phyloP scores from a whole-genome alignment of 2,329 filamentous ascomycete species.

The Penicillium sumatraense region DNA sequence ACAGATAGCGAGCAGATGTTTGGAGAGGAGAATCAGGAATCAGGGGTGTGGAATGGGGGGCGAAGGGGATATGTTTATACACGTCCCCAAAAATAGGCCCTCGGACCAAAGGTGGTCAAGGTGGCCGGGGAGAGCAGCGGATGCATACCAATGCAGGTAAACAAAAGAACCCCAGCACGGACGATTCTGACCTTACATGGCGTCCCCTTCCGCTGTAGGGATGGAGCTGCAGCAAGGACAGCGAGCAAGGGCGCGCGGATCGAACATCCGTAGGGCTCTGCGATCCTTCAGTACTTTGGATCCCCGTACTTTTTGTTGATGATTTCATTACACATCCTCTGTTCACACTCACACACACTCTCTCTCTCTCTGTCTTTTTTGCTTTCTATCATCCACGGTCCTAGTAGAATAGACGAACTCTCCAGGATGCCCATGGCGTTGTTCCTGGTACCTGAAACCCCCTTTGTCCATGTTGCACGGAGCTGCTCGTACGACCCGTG shows the following conservation, averaged over 20 bases:
- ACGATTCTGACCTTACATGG: constrained; percentile 45
- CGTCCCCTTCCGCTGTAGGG: constrained; percentile 37
- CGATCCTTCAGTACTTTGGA: constrained; percentile 2
- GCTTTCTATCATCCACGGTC: not conserved
- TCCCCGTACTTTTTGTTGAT: not conserved
- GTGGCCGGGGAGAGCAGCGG: constrained; percentile 32
- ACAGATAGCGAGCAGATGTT: constrained; percentile 16
- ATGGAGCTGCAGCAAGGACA: constrained; percentile 35
- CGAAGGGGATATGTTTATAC: constrained; percentile 44
- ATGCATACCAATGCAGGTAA: constrained; percentile 47
- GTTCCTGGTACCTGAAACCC: not conserved
- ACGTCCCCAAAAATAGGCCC: constrained; percentile 30
- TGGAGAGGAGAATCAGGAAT: constrained; percentile 17
- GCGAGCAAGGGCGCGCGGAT: constrained; percentile 38
- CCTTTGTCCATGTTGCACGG: not conserved
- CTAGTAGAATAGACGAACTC: not conserved
- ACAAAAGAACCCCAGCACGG: constrained; percentile 42
- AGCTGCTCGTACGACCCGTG: constrained; percentile 1
- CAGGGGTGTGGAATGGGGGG: constrained; percentile 21
- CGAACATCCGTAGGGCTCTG: constrained; percentile 13
- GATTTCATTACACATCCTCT: too few species aligned
- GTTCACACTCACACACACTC: not conserved
- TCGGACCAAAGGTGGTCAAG: constrained; percentile 26
- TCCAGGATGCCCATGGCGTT: not conserved
- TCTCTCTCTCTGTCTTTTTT: not conserved